Conservation (phyloP, 345 rosid genomes). For the Citropsis articulata region DNA sequence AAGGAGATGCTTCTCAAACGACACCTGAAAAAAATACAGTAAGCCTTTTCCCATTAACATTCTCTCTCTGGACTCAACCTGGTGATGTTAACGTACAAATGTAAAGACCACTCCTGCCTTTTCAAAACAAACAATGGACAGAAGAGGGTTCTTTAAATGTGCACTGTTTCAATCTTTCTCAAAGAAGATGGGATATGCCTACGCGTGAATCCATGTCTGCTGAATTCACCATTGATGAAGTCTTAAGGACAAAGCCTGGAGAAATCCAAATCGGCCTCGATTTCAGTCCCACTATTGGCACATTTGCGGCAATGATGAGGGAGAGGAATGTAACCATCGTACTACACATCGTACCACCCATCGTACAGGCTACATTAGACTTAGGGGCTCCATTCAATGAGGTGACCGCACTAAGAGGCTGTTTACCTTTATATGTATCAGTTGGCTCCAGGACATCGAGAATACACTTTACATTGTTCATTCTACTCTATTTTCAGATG, state of each 20-base stretch:
- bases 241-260: slow-evolving; percentile 40
- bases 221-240: slow-evolving; percentile 51
- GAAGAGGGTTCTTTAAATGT: slow-evolving; percentile 55
- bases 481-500: slow-evolving; percentile 46
- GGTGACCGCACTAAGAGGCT: slow-evolving; percentile 53
- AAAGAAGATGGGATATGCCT: slow-evolving; percentile 37
- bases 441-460: slow-evolving; percentile 46
- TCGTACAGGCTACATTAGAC: slow-evolving; percentile 41
- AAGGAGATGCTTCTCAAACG: slow-evolving; percentile 52
- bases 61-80: slow-evolving; percentile 49
- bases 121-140: slow-evolving; percentile 26
- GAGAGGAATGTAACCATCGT: slow-evolving; percentile 42
- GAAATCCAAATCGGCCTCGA: slow-evolving; percentile 53
- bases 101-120: slow-evolving; percentile 52
- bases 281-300: slow-evolving; percentile 50
- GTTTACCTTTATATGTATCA: slow-evolving; percentile 44
- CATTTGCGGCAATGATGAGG: slow-evolving; percentile 58
- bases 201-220: slow-evolving; percentile 34
- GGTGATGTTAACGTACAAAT: slow-evolving; percentile 42
- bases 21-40: slow-evolving; percentile 31
- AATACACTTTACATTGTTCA: slow-evolving; percentile 55
- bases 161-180: slow-evolving; percentile 46
- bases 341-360: no score
- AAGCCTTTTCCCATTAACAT: slow-evolving; percentile 30
- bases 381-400: slow-evolving; percentile 54